Conservation (phyloP, 306 rosid genomes). For the Casuarina cunninghamiana region DNA sequence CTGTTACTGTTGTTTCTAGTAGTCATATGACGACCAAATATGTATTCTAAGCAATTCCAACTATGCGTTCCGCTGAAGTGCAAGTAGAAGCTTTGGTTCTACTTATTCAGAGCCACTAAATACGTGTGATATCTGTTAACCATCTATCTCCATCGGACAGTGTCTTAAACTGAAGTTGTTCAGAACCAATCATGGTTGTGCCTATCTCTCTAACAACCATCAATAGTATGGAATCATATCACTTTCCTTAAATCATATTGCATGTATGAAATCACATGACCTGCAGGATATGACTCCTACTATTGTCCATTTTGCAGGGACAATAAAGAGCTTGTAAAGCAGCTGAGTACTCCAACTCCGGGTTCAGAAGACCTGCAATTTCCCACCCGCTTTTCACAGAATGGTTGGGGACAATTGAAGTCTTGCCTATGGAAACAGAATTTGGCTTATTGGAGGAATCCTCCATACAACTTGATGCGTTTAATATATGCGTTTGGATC, state of each 20-base stretch:
- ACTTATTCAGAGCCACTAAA: background rate
- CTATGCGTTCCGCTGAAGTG: background rate
- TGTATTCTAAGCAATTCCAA: background rate
- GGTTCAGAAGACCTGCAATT: conserved; percentile 48
- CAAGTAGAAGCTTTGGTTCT: background rate
- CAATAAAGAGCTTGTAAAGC: conserved; percentile 50
- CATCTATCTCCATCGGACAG: background rate
- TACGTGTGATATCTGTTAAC: too few species aligned
- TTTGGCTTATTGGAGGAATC: conserved; percentile 53
- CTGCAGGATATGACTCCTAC: background rate
- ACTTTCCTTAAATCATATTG: background rate
- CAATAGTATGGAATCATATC: background rate
- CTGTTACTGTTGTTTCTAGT: background rate
- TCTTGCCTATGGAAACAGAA: conserved; percentile 48
- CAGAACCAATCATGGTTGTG: conserved; percentile 13
- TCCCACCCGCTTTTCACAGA: conserved; percentile 42
- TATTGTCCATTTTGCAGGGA: conserved; percentile 33
- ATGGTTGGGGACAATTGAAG: conserved; percentile 39
- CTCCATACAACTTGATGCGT: conserved; percentile 43
- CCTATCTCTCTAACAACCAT: conserved; percentile 29
- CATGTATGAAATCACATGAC: background rate
- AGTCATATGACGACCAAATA: background rate
- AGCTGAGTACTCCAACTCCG: conserved; percentile 44
- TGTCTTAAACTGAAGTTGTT: background rate
- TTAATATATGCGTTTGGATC: conserved; percentile 26